Percentiles rank a stretch among this genome's conserved stretches.
These are phyloP conservation scores for Linum usitatissimum DNA, from an alignment of 345 rosid species.

Conservation along the genomic window DNA sequence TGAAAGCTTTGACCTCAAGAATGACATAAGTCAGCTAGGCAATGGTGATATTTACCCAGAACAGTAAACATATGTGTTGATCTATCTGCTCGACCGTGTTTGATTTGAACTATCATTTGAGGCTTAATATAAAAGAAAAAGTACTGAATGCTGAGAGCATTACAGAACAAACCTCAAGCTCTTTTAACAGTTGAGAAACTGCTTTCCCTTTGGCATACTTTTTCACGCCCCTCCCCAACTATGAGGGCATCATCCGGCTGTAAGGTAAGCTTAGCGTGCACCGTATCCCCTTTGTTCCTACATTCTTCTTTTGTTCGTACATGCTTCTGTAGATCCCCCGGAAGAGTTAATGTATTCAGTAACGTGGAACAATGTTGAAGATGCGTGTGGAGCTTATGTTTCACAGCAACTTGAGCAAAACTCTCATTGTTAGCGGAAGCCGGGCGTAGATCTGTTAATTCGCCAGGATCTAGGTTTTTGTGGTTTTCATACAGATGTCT, in stretches of 20 bases:
- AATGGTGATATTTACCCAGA: neutral
- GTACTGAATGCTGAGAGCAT: neutral
- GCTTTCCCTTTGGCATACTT: constrained; percentile 80
- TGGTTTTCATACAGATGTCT: constrained; percentile 60
- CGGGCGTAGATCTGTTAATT: constrained; percentile 79
- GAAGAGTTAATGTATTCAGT: constrained; percentile 43
- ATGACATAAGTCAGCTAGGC: neutral
- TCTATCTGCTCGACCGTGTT: too few species aligned
- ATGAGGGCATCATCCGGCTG: constrained; percentile 57
- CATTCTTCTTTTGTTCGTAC: constrained; percentile 34
- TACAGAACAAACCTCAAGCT: constrained; percentile 55
- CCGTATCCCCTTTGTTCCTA: constrained; percentile 35
- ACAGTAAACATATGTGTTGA: too few species aligned
- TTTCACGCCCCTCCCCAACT: constrained; percentile 51
- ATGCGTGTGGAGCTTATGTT: constrained; percentile 39
- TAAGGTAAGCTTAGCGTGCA: constrained; percentile 49
- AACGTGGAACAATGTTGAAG: constrained; percentile 43
- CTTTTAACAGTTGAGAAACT: constrained; percentile 54
- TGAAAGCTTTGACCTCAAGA: constrained; percentile 1
- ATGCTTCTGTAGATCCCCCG: constrained; percentile 24
- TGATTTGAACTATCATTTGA: neutral
- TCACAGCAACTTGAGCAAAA: constrained; percentile 72
- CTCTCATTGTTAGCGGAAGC: constrained; percentile 74
- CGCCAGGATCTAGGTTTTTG: constrained; percentile 60
- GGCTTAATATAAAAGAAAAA: neutral